Conservation (phyloP, 2,329 filamentous ascomycete species). For the Fusarium albosuccineum region DNA sequence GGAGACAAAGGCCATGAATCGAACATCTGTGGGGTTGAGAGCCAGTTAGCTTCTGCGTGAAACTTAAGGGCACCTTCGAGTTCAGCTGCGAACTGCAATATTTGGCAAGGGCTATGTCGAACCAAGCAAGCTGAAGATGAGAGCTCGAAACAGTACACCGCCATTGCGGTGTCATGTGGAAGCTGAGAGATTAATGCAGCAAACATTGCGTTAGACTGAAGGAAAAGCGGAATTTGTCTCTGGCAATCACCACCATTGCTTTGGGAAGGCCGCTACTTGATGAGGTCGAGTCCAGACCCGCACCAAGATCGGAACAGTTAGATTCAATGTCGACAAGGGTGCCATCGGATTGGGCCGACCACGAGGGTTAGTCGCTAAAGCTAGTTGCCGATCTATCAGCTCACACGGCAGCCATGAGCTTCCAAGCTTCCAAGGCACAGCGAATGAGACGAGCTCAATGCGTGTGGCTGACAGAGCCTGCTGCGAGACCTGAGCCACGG, state of each 20-base stretch:
- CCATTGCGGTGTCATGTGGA: constrained; percentile 8
- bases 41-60: neutral
- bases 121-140: neutral
- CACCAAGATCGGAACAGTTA: constrained; percentile 46
- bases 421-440: constrained; percentile 26
- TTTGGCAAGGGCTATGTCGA: neutral
- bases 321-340: constrained; percentile 44
- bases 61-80: neutral
- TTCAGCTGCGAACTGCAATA: neutral
- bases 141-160: constrained; percentile 7
- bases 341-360: constrained; percentile 45
- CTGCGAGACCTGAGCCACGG: constrained; percentile 16
- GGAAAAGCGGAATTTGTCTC: constrained; percentile 27
- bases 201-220: constrained; percentile 18
- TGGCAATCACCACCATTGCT: constrained; percentile 15
- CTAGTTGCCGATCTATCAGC: constrained; percentile 47
- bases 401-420: constrained; percentile 34
- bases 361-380: constrained; percentile 41
- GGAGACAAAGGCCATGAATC: neutral
- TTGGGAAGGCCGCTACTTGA: constrained; percentile 11
- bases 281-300: constrained; percentile 38
- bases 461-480: constrained; percentile 32
- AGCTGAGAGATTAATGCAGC: constrained; percentile 25
- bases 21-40: neutral
- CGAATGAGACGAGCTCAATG: constrained; percentile 26